phyloP scores from a whole-genome alignment of 2,329 filamentous ascomycete species.

The Scorias spongiosa region DNA sequence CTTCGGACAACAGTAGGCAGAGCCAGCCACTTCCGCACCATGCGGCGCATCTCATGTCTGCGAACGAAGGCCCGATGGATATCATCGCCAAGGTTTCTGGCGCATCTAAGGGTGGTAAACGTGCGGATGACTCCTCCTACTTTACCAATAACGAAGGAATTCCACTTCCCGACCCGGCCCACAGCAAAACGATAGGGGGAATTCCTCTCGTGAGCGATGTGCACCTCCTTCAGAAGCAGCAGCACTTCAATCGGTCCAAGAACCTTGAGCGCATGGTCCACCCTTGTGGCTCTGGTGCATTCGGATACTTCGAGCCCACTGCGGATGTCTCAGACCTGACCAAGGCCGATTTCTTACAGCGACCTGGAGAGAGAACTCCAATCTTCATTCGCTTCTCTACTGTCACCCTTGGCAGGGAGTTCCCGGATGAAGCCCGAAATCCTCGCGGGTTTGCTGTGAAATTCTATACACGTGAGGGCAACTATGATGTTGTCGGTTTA shows the following conservation, averaged over 20 bases:
- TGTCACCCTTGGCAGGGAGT: slow-evolving; percentile 31
- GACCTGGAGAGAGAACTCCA: slow-evolving; percentile 38
- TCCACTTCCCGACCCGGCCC: slow-evolving; percentile 34
- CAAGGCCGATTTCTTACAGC: slow-evolving; percentile 37
- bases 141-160: slow-evolving; percentile 42
- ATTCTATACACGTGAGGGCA: slow-evolving; percentile 25
- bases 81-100: slow-evolving; percentile 38
- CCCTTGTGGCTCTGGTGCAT: slow-evolving; percentile 10
- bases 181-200: slow-evolving; percentile 39
- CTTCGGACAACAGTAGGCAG: background rate
- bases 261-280: slow-evolving; percentile 14
- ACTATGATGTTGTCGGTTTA: slow-evolving; percentile 33
- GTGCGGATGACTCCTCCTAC: slow-evolving; percentile 35
- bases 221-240: slow-evolving; percentile 40
- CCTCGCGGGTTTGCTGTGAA: slow-evolving; percentile 34
- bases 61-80: slow-evolving; percentile 38
- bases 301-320: slow-evolving; percentile 39
- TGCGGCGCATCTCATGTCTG: slow-evolving; percentile 26
- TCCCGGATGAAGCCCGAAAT: slow-evolving; percentile 33
- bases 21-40: slow-evolving; percentile 1
- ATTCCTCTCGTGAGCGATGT: slow-evolving; percentile 36
- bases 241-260: slow-evolving; percentile 42
- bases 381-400: slow-evolving; percentile 35
- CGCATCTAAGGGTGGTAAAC: slow-evolving; percentile 28
- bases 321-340: slow-evolving; percentile 43